These are phyloP conservation scores for Trametes pubescens DNA, from an alignment of 1,284 basidiomycete genomes.

Conservation along the genomic window DNA sequence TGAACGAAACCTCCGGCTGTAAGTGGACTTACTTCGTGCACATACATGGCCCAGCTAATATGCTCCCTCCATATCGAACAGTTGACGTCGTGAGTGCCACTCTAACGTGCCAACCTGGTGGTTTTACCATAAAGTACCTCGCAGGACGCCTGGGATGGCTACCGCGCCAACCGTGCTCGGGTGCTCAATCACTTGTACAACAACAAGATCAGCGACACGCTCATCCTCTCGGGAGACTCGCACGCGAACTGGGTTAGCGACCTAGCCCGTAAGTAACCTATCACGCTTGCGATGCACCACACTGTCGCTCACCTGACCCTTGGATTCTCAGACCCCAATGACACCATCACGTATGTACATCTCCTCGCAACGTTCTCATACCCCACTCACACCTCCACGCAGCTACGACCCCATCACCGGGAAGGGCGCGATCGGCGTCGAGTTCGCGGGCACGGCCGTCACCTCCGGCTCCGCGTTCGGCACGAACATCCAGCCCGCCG, in stretches of 20 bases:
- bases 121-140: neutral
- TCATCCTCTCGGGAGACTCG: constrained; percentile 70
- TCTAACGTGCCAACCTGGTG: no score
- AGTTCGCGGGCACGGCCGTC: constrained; percentile 74
- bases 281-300: neutral
- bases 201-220: constrained; percentile 63
- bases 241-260: constrained; percentile 73
- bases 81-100: constrained; percentile 36
- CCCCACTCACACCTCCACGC: constrained; percentile 25
- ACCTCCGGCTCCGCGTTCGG: constrained; percentile 64
- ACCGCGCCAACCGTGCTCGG: constrained; percentile 63
- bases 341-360: constrained; percentile 51
- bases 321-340: constrained; percentile 52
- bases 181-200: constrained; percentile 62
- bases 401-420: constrained; percentile 65
- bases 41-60: neutral
- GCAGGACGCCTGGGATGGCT: constrained; percentile 72
- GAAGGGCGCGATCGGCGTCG: constrained; percentile 64
- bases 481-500: constrained; percentile 48
- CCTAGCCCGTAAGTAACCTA: constrained; percentile 54
- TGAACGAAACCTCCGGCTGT: constrained; percentile 53
- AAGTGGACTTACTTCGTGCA: constrained; percentile 33
- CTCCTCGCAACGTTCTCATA: neutral
- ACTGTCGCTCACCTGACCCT: neutral
- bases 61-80: neutral